Evolutionary conservation across 768 basidiomycete species (phyloP).

Genomic region (Lactarius indigo): DNA sequence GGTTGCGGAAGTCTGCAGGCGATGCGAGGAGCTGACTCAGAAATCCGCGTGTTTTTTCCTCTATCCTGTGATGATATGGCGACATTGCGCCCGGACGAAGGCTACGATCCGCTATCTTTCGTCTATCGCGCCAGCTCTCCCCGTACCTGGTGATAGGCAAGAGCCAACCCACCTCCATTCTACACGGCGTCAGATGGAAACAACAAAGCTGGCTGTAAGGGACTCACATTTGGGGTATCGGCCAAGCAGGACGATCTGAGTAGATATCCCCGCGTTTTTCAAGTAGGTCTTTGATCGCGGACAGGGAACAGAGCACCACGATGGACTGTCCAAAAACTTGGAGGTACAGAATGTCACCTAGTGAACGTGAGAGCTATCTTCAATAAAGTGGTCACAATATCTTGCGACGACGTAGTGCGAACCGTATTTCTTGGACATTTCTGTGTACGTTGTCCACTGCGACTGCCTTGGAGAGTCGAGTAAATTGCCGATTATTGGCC

Average conservation of each 20-base stretch:
- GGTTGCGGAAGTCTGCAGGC: conserved; percentile 3
- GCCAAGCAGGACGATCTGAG: conserved; percentile 12
- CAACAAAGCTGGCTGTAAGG: not conserved
- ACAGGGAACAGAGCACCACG: conserved; percentile 46
- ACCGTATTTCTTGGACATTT: conserved; percentile 14
- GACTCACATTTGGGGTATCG: conserved; percentile 10
- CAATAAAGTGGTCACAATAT: too few species aligned
- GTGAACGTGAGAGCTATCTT: not conserved
- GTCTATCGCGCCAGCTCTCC: not conserved
- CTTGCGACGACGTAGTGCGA: too few species aligned
- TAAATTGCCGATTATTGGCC: conserved; percentile 9
- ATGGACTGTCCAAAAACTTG: conserved; percentile 45
- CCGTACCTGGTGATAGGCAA: not conserved
- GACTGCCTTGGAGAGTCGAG: not conserved
- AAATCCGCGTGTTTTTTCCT: conserved; percentile 9
- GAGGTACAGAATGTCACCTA: conserved; percentile 24
- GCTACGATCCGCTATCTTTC: conserved; percentile 11
- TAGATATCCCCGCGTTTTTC: conserved; percentile 45
- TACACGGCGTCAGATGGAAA: not conserved
- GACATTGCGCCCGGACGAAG: conserved; percentile 6
- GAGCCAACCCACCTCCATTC: conserved; percentile 8
- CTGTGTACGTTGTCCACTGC: not conserved
- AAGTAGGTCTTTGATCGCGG: conserved; percentile 46
- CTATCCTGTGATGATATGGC: not conserved
- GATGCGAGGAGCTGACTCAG: conserved; percentile 1